These are phyloP conservation scores for Globisporangium splendens DNA, from an alignment of 352 stramenopile species.

Conservation along the genomic window DNA sequence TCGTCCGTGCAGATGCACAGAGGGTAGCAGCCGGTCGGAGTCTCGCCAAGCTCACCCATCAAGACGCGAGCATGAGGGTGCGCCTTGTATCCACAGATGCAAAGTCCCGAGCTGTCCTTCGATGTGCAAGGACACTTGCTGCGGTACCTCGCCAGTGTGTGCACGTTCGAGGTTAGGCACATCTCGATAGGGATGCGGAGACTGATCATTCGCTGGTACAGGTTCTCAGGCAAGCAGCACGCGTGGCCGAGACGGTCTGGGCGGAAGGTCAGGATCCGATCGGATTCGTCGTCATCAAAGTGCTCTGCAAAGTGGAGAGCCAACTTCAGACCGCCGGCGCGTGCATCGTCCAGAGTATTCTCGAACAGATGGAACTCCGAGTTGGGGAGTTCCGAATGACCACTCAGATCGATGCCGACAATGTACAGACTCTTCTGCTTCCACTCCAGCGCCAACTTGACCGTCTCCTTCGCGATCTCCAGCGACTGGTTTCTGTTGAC, in stretches of 20 bases:
- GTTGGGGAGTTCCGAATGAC: conserved; percentile 71
- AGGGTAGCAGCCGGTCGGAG: conserved; percentile 39
- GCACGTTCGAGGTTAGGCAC: conserved; percentile 93
- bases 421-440: conserved; percentile 50
- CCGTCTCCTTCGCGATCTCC: conserved; percentile 59
- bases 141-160: conserved; percentile 87
- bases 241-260: conserved; percentile 92
- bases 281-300: conserved; percentile 75
- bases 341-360: conserved; percentile 62
- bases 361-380: conserved; percentile 87
- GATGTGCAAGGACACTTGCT: conserved; percentile 28
- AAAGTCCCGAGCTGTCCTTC: conserved; percentile 46
- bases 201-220: conserved; percentile 66
- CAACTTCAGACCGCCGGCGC: conserved; percentile 73
- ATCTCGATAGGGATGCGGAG: conserved; percentile 89
- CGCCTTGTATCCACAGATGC: conserved; percentile 60
- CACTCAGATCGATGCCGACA: conserved; percentile 85
- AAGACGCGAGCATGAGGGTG: conserved; percentile 81
- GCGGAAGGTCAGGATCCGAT: conserved; percentile 81
- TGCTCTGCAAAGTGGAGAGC: conserved; percentile 93
- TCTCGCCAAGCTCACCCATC: conserved; percentile 17
- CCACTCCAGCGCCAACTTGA: conserved; percentile 53
- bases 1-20: conserved; percentile 93
- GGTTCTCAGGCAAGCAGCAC: conserved; percentile 68
- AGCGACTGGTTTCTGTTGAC: conserved; percentile 77